These are phyloP conservation scores for Paratinospora sagittata DNA, from an alignment of 164 flowering plant genomes.

Conservation along the genomic window DNA sequence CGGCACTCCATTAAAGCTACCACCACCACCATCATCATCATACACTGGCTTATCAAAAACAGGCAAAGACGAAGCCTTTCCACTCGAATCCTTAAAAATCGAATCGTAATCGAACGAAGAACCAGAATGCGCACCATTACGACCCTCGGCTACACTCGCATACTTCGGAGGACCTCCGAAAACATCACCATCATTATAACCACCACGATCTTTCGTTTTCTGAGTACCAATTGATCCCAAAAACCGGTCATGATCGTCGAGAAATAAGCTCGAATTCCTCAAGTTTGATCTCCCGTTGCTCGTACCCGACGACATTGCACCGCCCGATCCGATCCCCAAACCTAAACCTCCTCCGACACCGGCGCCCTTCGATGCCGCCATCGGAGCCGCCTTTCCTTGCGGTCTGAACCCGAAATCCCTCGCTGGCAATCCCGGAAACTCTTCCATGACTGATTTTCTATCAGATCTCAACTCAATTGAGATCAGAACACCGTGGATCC, in stretches of 20 bases:
- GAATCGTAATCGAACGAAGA: slow-evolving; percentile 45
- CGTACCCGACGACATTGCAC: background rate
- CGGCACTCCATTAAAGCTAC: slow-evolving; percentile 51
- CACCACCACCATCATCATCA: slow-evolving; percentile 39
- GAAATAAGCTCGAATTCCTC: slow-evolving; percentile 21
- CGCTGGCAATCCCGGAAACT: too few relatives aligned
- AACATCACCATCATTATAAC: slow-evolving; percentile 28
- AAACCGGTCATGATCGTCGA: slow-evolving; percentile 35
- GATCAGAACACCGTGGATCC: background rate
- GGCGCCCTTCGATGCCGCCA: slow-evolving; percentile 43
- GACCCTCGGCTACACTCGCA: background rate
- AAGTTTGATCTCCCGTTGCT: slow-evolving; percentile 15
- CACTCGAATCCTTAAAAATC: slow-evolving; percentile 28
- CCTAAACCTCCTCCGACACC: slow-evolving; percentile 9
- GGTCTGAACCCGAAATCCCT: too few relatives aligned
- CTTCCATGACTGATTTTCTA: slow-evolving; percentile 25
- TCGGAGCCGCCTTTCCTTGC: slow-evolving; percentile 70
- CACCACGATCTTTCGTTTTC: slow-evolving; percentile 14
- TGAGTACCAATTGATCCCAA: slow-evolving; percentile 18
- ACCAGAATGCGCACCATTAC: background rate
- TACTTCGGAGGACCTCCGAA: slow-evolving; percentile 43
- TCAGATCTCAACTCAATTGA: slow-evolving; percentile 8
- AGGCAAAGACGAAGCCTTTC: slow-evolving; percentile 31
- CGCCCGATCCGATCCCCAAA: slow-evolving; percentile 27
- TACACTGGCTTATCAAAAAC: slow-evolving; percentile 67